Evolutionary conservation across 1,139 yeast genomes (phyloP).

Genomic region (Geotrichum fermentans): DNA sequence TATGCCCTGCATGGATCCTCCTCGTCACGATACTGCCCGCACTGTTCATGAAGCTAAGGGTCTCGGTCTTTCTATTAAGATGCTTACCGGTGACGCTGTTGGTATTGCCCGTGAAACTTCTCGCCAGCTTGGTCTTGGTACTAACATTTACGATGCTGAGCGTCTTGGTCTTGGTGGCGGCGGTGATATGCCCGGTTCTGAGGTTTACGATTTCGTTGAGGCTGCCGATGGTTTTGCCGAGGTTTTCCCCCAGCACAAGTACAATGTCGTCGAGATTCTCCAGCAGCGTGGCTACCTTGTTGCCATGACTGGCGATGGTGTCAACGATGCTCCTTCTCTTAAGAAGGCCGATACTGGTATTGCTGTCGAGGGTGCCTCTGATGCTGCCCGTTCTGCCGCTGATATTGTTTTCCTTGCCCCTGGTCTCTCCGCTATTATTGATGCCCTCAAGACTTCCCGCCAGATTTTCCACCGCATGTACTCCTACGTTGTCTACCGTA

Average conservation of each 20-base stretch:
- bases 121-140: conserved; percentile 65
- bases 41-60: conserved; percentile 63
- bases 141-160: conserved; percentile 67
- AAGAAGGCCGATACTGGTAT: conserved; percentile 79
- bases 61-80: conserved; percentile 63
- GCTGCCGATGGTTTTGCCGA: conserved; percentile 79
- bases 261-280: conserved; percentile 71
- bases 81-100: conserved; percentile 73
- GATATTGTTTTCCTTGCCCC: conserved; percentile 77
- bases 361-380: conserved; percentile 78
- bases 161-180: conserved; percentile 67
- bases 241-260: conserved; percentile 79
- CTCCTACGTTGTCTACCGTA: conserved; percentile 76
- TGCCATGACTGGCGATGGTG: conserved; percentile 84
- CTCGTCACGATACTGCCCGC: conserved; percentile 67
- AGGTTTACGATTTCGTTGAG: conserved; percentile 71
- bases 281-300: conserved; percentile 73
- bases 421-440: conserved; percentile 73
- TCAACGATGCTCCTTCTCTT: conserved; percentile 73
- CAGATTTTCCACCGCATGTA: conserved; percentile 82
- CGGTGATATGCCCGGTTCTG: conserved; percentile 70
- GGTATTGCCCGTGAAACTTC: conserved; percentile 71
- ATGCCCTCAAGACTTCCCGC: conserved; percentile 71
- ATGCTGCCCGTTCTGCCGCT: conserved; percentile 77
- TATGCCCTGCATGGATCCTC: conserved; percentile 72